Conservation (phyloP, 208 protist genomes). For the Leishmania aethiopica region DNA sequence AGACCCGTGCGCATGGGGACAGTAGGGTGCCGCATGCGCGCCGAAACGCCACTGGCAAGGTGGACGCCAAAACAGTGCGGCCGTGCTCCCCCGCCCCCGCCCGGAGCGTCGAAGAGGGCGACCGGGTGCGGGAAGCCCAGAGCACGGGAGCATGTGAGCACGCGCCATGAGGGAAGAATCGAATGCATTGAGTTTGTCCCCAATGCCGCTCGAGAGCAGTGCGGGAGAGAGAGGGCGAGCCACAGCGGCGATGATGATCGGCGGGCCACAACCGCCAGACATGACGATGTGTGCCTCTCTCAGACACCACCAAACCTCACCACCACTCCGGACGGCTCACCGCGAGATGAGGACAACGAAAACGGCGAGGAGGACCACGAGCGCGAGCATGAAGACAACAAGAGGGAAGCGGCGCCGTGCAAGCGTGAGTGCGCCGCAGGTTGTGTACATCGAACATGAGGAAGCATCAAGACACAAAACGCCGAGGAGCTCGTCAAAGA, state of each 20-base stretch:
- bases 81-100: background rate
- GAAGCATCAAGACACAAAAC: background rate
- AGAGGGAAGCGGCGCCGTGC: background rate
- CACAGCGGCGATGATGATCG: conserved; percentile 1
- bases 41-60: background rate
- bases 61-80: background rate
- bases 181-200: background rate
- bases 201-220: background rate
- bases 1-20: background rate
- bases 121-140: background rate
- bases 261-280: background rate
- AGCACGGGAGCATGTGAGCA: background rate
- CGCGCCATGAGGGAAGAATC: background rate
- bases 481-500: background rate
- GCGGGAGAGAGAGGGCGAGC: conserved; percentile 6
- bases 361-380: background rate
- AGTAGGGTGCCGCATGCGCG: background rate
- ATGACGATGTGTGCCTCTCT: background rate
- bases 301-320: background rate
- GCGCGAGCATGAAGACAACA: background rate
- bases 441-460: background rate
- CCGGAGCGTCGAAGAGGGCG: background rate
- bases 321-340: background rate
- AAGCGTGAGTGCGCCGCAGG: background rate
- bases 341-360: background rate